A percentile compares a stretch with the other conserved stretches of the same genome.
Conservation (phyloP, 208 protist species). For the Trypanosoma melophagium region DNA sequence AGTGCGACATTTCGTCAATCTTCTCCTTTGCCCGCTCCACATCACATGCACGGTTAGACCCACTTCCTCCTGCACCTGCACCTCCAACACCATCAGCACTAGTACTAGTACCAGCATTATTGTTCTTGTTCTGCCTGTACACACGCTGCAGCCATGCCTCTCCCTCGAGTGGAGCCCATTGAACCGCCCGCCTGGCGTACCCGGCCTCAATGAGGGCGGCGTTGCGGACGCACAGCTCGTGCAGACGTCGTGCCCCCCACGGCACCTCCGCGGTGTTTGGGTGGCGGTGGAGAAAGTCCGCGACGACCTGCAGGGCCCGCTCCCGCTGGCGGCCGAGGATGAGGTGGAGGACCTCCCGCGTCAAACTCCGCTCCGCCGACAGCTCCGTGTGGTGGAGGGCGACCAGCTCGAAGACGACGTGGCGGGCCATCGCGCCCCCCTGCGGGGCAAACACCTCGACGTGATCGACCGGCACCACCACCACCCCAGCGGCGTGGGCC, state of each 20-base stretch:
- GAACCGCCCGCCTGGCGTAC: slow-evolving; percentile 31
- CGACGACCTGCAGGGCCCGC: slow-evolving; percentile 27
- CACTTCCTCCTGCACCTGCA: background rate
- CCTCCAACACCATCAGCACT: background rate
- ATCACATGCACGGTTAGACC: background rate
- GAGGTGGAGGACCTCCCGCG: slow-evolving; percentile 42
- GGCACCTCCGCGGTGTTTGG: slow-evolving; percentile 16
- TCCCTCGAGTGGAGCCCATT: slow-evolving; percentile 49
- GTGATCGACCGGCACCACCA: slow-evolving; percentile 47
- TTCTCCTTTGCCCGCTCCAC: slow-evolving; percentile 6
- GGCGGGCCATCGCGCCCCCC: slow-evolving; percentile 27
- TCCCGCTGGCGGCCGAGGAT: slow-evolving; percentile 40
- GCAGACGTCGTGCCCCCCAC: slow-evolving; percentile 38
- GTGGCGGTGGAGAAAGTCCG: slow-evolving; percentile 20
- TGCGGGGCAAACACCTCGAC: slow-evolving; percentile 37
- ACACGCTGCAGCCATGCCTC: slow-evolving; percentile 12
- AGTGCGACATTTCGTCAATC: background rate
- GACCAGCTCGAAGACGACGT: slow-evolving; percentile 41
- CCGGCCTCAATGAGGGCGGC: slow-evolving; percentile 33
- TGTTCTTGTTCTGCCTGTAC: background rate
- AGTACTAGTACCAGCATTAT: too few relatives aligned
- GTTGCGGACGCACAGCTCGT: slow-evolving; percentile 27
- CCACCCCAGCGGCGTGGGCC: slow-evolving; percentile 30
- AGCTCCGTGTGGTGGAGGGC: slow-evolving; percentile 21
- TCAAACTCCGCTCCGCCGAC: slow-evolving; percentile 22